Percentiles rank a stretch among this genome's conserved stretches.
These are phyloP conservation scores for Phialocephala sp. DNA, from an alignment of 2,329 filamentous ascomycete species.

Conservation along the genomic window DNA sequence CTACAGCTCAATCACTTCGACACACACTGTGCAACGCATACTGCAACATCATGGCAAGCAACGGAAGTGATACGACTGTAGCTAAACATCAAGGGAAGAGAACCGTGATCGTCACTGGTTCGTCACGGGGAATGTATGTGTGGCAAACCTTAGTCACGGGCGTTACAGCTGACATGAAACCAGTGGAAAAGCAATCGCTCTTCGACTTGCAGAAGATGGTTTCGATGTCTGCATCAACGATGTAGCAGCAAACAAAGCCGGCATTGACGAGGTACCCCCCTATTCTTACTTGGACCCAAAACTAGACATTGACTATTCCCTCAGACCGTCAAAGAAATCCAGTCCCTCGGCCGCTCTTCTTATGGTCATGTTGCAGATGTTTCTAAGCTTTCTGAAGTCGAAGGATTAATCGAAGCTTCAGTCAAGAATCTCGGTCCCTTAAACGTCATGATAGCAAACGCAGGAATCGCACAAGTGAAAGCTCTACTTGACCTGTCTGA, in stretches of 20 bases:
- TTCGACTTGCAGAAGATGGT: slow-evolving; percentile 67
- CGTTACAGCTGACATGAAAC: slow-evolving; percentile 16
- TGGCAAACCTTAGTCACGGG: neutral
- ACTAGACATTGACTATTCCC: neutral
- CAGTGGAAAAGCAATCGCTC: slow-evolving; percentile 66
- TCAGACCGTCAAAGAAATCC: slow-evolving; percentile 56
- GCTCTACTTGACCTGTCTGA: slow-evolving; percentile 37
- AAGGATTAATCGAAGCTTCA: slow-evolving; percentile 36
- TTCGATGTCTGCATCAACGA: slow-evolving; percentile 72
- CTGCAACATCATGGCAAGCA: slow-evolving; percentile 22
- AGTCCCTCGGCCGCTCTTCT: slow-evolving; percentile 55
- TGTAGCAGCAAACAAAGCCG: slow-evolving; percentile 56
- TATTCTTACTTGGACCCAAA: slow-evolving; percentile 30
- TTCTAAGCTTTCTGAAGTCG: slow-evolving; percentile 43
- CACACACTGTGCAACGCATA: neutral
- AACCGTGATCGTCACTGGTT: slow-evolving; percentile 48
- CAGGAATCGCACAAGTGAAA: slow-evolving; percentile 41
- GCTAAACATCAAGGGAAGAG: slow-evolving; percentile 41
- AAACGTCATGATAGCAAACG: slow-evolving; percentile 43
- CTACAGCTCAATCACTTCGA: neutral
- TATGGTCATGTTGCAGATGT: slow-evolving; percentile 66
- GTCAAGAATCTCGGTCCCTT: slow-evolving; percentile 38
- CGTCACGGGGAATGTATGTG: slow-evolving; percentile 47
- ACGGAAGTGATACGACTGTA: slow-evolving; percentile 34
- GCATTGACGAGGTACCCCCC: slow-evolving; percentile 53